A percentile compares a stretch with the other conserved stretches of the same genome.
Evolutionary conservation across 1,139 yeast species (phyloP).

Genomic region (Diutina ranongensis): DNA sequence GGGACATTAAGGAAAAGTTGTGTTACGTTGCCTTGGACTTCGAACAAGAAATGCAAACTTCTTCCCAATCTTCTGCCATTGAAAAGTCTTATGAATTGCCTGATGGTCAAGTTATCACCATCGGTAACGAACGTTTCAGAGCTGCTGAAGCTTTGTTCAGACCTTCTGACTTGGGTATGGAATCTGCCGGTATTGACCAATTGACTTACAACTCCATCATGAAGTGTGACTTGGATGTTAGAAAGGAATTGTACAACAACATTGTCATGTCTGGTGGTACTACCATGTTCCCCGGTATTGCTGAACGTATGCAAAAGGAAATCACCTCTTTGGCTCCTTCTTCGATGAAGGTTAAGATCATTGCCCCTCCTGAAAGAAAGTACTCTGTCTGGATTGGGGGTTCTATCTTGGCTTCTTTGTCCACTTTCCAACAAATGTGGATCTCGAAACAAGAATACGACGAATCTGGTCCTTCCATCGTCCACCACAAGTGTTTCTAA

Average conservation of each 20-base stretch:
- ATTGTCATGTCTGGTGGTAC: conserved; percentile 99
- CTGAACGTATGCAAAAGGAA: conserved; percentile 99
- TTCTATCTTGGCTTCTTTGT: conserved; percentile 95
- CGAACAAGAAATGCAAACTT: conserved; percentile 98
- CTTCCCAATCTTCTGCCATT: conserved; percentile 95
- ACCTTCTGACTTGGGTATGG: conserved; percentile 95
- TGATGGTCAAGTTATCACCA: conserved; percentile 98
- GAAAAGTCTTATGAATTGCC: conserved; percentile 99
- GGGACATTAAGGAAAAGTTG: conserved; percentile 98
- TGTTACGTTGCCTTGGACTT: conserved; percentile 96
- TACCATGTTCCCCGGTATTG: conserved; percentile 99
- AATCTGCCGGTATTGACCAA: conserved; percentile 99
- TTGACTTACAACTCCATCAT: conserved; percentile 98
- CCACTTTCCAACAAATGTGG: conserved; percentile 99
- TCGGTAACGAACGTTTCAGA: conserved; percentile 99
- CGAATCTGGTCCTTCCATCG: conserved; percentile 99
- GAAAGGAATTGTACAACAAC: conserved; percentile 98
- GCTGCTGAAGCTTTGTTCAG: conserved; percentile 99
- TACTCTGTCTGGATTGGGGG: conserved; percentile 99
- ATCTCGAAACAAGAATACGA: conserved; percentile 99
- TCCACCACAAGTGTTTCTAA: conserved; percentile 99
- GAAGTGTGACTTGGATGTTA: conserved; percentile 98
- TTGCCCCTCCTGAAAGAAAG: conserved; percentile 99
- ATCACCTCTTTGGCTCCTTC: conserved; percentile 99
- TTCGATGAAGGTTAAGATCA: conserved; percentile 98